phyloP scores from a whole-genome alignment of 148 eudicot genomes.

The Chenopodium suecicum region DNA sequence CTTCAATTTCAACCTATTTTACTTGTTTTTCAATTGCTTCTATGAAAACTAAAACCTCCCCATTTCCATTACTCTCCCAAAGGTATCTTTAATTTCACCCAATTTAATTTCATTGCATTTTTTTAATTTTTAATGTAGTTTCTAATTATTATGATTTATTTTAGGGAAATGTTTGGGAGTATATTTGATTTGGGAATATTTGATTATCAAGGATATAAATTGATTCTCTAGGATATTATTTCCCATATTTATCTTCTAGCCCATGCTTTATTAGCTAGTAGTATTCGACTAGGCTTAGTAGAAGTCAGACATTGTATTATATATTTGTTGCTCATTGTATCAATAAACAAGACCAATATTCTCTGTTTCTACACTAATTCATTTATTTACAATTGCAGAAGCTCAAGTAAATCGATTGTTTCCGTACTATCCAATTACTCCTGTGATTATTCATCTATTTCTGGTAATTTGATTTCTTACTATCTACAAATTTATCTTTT shows the following conservation, averaged over 20 bases:
- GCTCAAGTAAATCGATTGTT: constrained; percentile 27
- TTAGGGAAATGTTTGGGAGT: no score
- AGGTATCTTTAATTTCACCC: neutral
- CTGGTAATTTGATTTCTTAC: neutral
- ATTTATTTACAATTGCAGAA: constrained; percentile 27
- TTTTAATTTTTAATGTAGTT: neutral
- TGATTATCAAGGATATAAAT: no score
- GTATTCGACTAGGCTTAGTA: no score
- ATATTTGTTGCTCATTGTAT: no score
- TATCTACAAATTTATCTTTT: neutral
- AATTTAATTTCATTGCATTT: neutral
- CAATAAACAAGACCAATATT: no score
- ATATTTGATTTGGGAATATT: no score
- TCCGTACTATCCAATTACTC: constrained; percentile 38
- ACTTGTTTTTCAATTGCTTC: constrained; percentile 26
- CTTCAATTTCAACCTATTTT: constrained; percentile 44
- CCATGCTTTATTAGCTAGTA: no score
- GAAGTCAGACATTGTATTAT: no score
- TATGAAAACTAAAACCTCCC: constrained; percentile 9
- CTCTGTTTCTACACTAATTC: neutral
- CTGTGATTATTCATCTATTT: constrained; percentile 31
- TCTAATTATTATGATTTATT: neutral
- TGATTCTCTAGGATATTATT: no score
- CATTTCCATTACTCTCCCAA: constrained; percentile 18
- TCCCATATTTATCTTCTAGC: no score